Conservation (phyloP, 306 rosid genomes). For the Trichosanthes truncata region DNA sequence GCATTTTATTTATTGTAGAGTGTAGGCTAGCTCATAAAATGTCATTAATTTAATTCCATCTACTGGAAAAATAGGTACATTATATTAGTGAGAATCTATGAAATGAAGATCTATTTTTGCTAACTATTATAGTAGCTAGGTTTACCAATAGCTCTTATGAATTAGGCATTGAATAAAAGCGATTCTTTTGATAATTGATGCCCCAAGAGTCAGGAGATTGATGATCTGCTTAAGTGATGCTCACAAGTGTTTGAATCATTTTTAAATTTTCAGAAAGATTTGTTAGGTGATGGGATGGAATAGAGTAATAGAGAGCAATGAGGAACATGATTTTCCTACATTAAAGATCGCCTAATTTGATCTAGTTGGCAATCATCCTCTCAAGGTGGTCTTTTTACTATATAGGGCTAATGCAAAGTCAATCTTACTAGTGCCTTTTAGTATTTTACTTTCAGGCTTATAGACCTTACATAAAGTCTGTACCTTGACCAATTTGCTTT, state of each 20-base stretch:
- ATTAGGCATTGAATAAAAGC: background rate
- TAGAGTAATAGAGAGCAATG: background rate
- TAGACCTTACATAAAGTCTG: background rate
- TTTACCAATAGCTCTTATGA: background rate
- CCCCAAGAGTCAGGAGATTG: background rate
- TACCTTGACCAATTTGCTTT: background rate
- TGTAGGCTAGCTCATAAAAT: slow-evolving; percentile 7
- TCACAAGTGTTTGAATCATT: background rate
- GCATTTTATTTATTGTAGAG: background rate
- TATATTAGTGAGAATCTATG: background rate
- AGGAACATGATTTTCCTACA: background rate
- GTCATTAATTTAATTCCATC: background rate
- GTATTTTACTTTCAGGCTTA: background rate
- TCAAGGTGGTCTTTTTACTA: background rate
- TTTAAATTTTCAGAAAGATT: background rate
- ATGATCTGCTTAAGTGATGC: background rate
- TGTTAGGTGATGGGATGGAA: background rate
- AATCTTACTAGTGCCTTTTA: background rate
- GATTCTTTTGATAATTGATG: background rate
- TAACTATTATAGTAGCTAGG: background rate
- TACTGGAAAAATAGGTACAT: background rate
- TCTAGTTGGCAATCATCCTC: background rate
- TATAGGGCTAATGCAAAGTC: background rate
- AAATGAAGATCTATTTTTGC: background rate
- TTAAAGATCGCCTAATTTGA: background rate